Percentiles rank a stretch among this genome's conserved stretches.
These are phyloP conservation scores for Aureobasidium melanogenum DNA, from an alignment of 2,329 filamentous ascomycete genomes.

Conservation along the genomic window DNA sequence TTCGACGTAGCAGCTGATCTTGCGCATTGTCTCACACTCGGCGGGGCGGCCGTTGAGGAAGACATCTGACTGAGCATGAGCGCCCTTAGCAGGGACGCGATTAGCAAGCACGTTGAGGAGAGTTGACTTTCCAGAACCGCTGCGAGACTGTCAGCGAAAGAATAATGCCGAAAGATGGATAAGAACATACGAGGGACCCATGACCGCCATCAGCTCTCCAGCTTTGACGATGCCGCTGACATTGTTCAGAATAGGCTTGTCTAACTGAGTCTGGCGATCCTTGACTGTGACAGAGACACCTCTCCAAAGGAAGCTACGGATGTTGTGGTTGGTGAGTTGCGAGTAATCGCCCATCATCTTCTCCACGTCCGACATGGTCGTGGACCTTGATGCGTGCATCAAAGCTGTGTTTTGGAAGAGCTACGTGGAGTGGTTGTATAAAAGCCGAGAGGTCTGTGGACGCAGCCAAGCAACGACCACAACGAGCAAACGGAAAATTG, in stretches of 20 bases:
- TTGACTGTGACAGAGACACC: slow-evolving; percentile 63
- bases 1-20: slow-evolving; percentile 70
- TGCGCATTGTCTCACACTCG: slow-evolving; percentile 48
- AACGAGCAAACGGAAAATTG: not conserved
- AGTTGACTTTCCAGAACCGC: slow-evolving; percentile 68
- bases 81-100: slow-evolving; percentile 44
- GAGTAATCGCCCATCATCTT: slow-evolving; percentile 38
- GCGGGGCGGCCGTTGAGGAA: slow-evolving; percentile 55
- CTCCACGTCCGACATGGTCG: slow-evolving; percentile 37
- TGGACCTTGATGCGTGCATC: not conserved
- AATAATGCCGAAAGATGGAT: not conserved
- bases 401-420: not conserved
- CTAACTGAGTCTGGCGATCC: slow-evolving; percentile 56
- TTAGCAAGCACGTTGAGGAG: slow-evolving; percentile 71
- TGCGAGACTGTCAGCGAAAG: slow-evolving; percentile 17
- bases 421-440: not conserved
- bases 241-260: slow-evolving; percentile 54
- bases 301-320: slow-evolving; percentile 58
- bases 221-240: slow-evolving; percentile 57
- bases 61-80: slow-evolving; percentile 45
- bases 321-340: slow-evolving; percentile 54
- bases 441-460: not conserved
- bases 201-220: slow-evolving; percentile 67
- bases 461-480: not conserved
- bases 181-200: slow-evolving; percentile 57